These are phyloP conservation scores for Myxozyma mucilagina DNA, from an alignment of 805 yeast species.

Conservation along the genomic window DNA sequence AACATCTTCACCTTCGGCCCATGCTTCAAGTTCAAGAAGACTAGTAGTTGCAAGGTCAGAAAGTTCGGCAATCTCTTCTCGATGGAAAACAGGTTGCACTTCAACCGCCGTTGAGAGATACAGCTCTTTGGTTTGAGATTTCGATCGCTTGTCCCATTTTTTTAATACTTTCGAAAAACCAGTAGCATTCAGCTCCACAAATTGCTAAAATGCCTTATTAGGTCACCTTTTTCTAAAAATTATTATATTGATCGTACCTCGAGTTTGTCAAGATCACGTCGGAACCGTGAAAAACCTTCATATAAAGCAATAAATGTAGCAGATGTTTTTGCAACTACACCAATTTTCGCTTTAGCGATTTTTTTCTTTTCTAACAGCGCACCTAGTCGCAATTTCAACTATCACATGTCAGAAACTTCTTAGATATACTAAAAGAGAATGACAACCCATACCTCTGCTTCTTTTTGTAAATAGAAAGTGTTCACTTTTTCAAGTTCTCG, in stretches of 20 bases:
- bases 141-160: conserved; percentile 97
- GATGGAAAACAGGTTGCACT: conserved; percentile 94
- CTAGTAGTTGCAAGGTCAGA: conserved; percentile 60
- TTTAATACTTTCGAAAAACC: conserved; percentile 94
- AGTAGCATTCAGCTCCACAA: conserved; percentile 89
- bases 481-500: conserved; percentile 95
- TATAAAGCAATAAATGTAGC: conserved; percentile 79
- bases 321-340: conserved; percentile 58
- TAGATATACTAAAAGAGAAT: background rate
- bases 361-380: conserved; percentile 70
- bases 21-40: conserved; percentile 72
- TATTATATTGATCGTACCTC: conserved; percentile 38
- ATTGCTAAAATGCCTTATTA: conserved; percentile 54
- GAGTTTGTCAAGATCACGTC: conserved; percentile 81
- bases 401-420: background rate
- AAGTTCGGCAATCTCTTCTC: conserved; percentile 78
- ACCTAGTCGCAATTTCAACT: conserved; percentile 71
- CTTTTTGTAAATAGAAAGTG: conserved; percentile 86
- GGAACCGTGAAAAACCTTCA: conserved; percentile 85
- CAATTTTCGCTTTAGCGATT: conserved; percentile 48
- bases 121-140: conserved; percentile 89
- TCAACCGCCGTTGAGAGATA: conserved; percentile 89
- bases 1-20: conserved; percentile 53
- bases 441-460: conserved; percentile 54
- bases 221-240: background rate